Conservation (phyloP, 805 yeast species). For the Metschnikowia matae region DNA sequence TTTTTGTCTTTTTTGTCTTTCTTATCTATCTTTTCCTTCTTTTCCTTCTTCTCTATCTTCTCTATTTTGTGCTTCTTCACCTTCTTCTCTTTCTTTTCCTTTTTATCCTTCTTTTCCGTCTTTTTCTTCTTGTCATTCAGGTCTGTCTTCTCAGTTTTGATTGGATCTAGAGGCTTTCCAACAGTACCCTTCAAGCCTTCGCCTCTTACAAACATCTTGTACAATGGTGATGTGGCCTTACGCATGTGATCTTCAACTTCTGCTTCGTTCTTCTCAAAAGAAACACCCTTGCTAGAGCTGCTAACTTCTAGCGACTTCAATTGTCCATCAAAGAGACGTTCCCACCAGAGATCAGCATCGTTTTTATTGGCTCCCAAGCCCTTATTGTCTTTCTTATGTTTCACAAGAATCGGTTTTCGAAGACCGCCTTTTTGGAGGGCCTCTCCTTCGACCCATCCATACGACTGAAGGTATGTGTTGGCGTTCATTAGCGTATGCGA, state of each 20-base stretch:
- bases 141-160: constrained; percentile 12
- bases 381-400: constrained; percentile 84
- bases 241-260: constrained; percentile 45
- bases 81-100: constrained; percentile 19
- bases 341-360: constrained; percentile 96
- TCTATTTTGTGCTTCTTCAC: constrained; percentile 21
- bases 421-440: constrained; percentile 78
- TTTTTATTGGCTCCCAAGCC: constrained; percentile 81
- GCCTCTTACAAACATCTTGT: constrained; percentile 83
- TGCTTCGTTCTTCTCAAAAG: constrained; percentile 51
- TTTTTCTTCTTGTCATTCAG: constrained; percentile 22
- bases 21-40: constrained; percentile 21
- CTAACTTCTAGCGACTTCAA: constrained; percentile 68
- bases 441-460: constrained; percentile 92
- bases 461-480: constrained; percentile 62
- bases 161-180: constrained; percentile 27
- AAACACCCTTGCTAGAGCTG: constrained; percentile 32
- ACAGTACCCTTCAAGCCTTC: constrained; percentile 79
- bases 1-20: constrained; percentile 9
- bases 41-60: constrained; percentile 22
- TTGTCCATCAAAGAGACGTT: constrained; percentile 88
- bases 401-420: constrained; percentile 79
- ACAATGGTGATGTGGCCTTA: constrained; percentile 64
- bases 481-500: constrained; percentile 58
- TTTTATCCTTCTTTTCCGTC: constrained; percentile 27